Conservation (phyloP, 257 asterid genomes). For the Gardenia jasminoides region DNA sequence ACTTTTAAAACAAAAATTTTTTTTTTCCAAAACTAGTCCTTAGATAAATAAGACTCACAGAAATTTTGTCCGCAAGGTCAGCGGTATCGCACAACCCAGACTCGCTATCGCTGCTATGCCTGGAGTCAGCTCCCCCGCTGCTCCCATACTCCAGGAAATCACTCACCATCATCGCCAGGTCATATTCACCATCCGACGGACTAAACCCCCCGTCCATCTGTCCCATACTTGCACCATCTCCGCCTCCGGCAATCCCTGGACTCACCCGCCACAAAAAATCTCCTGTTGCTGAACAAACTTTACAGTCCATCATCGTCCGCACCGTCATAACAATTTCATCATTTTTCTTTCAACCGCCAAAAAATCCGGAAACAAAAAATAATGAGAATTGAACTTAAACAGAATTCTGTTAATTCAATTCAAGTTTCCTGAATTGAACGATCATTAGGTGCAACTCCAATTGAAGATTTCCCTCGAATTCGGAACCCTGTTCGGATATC, state of each 20-base stretch:
- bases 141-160: slow-evolving; percentile 70
- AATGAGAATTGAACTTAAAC: no score
- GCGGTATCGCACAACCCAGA: slow-evolving; percentile 52
- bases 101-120: slow-evolving; percentile 76
- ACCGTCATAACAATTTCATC: slow-evolving; percentile 19
- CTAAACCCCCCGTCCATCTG: slow-evolving; percentile 39
- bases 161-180: slow-evolving; percentile 75
- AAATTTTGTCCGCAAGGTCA: slow-evolving; percentile 63
- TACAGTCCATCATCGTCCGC: slow-evolving; percentile 52
- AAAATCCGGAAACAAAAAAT: not conserved
- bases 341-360: not conserved
- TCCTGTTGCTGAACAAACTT: slow-evolving; percentile 39
- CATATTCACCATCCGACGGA: slow-evolving; percentile 63
- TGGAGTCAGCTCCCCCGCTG: slow-evolving; percentile 51
- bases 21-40: not conserved
- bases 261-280: slow-evolving; percentile 43
- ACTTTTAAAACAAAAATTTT: no score
- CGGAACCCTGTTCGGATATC: not conserved
- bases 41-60: slow-evolving; percentile 38
- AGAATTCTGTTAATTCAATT: not conserved
- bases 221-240: slow-evolving; percentile 31
- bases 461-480: not conserved
- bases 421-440: not conserved
- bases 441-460: not conserved
- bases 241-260: slow-evolving; percentile 27